These are phyloP conservation scores for Durio zibethinus DNA, from an alignment of 345 rosid species.

Conservation along the genomic window DNA sequence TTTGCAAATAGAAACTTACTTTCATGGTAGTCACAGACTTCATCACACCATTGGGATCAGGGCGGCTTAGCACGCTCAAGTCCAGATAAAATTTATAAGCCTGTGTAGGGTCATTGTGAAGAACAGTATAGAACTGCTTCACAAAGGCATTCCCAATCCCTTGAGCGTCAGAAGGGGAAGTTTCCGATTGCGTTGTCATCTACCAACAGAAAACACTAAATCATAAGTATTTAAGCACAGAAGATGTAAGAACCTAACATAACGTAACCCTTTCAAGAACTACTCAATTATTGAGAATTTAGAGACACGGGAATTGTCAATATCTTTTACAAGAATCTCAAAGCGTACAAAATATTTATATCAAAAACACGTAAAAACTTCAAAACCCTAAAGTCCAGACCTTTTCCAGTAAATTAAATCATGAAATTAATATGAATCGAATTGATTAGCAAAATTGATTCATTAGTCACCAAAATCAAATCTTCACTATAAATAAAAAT, in stretches of 20 bases:
- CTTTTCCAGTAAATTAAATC: background rate
- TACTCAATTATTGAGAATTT: too few relatives aligned
- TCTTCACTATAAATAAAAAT: background rate
- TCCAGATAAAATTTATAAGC: constrained; percentile 63
- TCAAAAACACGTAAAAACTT: background rate
- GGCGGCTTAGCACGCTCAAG: constrained; percentile 47
- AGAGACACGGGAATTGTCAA: background rate
- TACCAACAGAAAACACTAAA: background rate
- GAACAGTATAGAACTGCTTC: constrained; percentile 46
- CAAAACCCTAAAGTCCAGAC: background rate
- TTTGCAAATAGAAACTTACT: constrained; percentile 37
- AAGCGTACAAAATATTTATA: background rate
- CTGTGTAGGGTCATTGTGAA: constrained; percentile 34
- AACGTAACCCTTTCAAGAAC: background rate
- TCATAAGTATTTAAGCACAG: background rate
- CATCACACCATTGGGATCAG: constrained; percentile 45
- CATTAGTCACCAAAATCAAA: background rate
- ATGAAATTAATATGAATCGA: background rate
- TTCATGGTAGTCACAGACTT: constrained; percentile 42
- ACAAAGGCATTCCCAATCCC: constrained; percentile 63
- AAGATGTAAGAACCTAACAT: background rate
- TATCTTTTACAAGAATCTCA: background rate
- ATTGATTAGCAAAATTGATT: background rate
- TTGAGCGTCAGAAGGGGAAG: constrained; percentile 19
- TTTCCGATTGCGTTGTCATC: background rate